A percentile compares a stretch with the other conserved stretches of the same genome.
phyloP scores from a whole-genome alignment of 1,139 yeast species.

The Hansenula sp. region DNA sequence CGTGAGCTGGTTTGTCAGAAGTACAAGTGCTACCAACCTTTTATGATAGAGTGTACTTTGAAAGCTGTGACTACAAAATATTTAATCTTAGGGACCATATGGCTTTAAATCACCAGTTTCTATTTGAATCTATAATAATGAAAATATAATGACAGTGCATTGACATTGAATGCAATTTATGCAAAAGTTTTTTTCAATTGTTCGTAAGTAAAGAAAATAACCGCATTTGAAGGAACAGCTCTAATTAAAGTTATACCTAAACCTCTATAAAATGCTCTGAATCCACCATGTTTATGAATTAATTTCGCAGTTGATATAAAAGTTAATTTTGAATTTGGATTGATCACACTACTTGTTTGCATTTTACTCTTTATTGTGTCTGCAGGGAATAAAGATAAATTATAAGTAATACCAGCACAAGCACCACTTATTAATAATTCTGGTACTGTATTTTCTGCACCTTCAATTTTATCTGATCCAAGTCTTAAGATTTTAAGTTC shows the following conservation, averaged over 20 bases:
- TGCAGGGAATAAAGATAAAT: conserved; percentile 77
- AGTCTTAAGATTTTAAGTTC: conserved; percentile 30
- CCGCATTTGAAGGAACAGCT: conserved; percentile 88
- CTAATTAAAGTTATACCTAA: conserved; percentile 76
- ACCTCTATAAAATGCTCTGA: conserved; percentile 75
- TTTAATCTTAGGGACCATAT: not conserved
- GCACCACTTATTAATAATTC: conserved; percentile 78
- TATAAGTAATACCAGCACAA: conserved; percentile 77
- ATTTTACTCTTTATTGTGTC: conserved; percentile 87
- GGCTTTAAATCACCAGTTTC: too few relatives aligned
- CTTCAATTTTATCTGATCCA: conserved; percentile 12
- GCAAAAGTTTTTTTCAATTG: conserved; percentile 42
- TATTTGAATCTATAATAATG: too few relatives aligned
- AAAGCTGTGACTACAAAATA: too few relatives aligned
- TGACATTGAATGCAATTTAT: not conserved
- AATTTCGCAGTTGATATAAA: conserved; percentile 33
- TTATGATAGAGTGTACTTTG: too few relatives aligned
- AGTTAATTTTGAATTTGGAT: conserved; percentile 19
- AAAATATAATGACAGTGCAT: too few relatives aligned
- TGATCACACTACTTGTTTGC: conserved; percentile 55
- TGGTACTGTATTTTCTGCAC: conserved; percentile 35
- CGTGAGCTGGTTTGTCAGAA: too few relatives aligned
- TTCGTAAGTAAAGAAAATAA: conserved; percentile 79
- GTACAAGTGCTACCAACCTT: too few relatives aligned
- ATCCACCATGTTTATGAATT: conserved; percentile 41